Conservation (phyloP, 768 basidiomycete species). For the Phallus indusiatus region DNA sequence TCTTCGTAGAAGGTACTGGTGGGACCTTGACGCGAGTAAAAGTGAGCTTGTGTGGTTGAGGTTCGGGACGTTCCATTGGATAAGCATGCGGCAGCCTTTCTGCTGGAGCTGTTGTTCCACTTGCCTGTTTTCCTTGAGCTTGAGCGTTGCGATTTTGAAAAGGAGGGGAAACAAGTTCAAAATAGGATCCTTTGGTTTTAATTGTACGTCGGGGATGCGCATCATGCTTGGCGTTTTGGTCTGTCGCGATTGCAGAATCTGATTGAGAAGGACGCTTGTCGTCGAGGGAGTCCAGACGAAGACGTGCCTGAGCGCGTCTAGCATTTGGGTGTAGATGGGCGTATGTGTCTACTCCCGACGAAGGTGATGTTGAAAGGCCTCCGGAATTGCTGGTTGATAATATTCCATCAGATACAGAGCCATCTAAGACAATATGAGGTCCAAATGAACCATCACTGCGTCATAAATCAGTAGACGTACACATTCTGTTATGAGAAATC, state of each 20-base stretch:
- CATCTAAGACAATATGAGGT: constrained; percentile 1
- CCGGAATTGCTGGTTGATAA: constrained; percentile 40
- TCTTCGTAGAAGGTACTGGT: constrained; percentile 15
- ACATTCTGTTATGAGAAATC: background rate
- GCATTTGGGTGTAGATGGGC: constrained; percentile 33
- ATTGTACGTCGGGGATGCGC: constrained; percentile 23
- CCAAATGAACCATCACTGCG: background rate
- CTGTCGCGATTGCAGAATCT: background rate
- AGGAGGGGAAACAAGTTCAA: constrained; percentile 46
- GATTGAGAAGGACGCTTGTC: constrained; percentile 30
- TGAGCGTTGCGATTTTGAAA: background rate
- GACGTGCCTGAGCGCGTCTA: constrained; percentile 27
- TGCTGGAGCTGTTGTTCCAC: constrained; percentile 12
- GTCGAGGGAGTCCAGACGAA: constrained; percentile 55
- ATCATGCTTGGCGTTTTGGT: background rate
- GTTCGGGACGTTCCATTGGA: background rate
- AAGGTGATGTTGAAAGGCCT: constrained; percentile 42
- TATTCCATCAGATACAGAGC: constrained; percentile 16
- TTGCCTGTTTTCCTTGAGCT: background rate
- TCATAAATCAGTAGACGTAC: background rate
- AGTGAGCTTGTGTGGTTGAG: constrained; percentile 21
- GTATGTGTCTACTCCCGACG: constrained; percentile 29
- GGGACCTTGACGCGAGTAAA: constrained; percentile 42
- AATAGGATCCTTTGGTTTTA: constrained; percentile 32
- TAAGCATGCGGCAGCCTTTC: constrained; percentile 8